These are phyloP conservation scores for Hordeum marinum DNA, from an alignment of 176 grass and related monocot species.

Conservation along the genomic window DNA sequence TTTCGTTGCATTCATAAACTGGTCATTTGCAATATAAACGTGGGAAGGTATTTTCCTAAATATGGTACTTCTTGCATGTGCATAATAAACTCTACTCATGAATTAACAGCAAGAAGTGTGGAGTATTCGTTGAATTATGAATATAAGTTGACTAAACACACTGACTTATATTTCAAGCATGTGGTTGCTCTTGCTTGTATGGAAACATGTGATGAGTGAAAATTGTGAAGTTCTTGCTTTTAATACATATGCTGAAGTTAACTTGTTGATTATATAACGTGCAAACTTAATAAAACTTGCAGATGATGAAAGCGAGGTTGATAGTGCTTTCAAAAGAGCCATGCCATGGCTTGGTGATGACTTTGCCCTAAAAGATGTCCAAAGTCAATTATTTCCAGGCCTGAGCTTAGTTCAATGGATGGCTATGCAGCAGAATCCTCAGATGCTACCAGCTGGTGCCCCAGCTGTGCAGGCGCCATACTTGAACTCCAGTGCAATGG, in stretches of 20 bases:
- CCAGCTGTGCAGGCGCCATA: slow-evolving; percentile 40
- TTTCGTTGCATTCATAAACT: slow-evolving; percentile 1
- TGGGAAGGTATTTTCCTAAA: not conserved
- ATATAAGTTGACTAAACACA: not conserved
- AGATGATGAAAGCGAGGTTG: slow-evolving; percentile 88
- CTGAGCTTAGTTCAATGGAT: slow-evolving; percentile 94
- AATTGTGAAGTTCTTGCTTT: not conserved
- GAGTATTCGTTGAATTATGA: not conserved
- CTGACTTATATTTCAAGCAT: not conserved
- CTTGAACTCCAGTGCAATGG: slow-evolving; percentile 39
- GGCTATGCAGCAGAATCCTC: slow-evolving; percentile 94
- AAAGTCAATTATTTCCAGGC: slow-evolving; percentile 81
- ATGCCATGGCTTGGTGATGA: slow-evolving; percentile 95
- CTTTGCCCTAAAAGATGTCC: slow-evolving; percentile 84
- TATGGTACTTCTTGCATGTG: not conserved
- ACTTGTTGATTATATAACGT: slow-evolving; percentile 14
- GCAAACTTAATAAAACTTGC: slow-evolving; percentile 30
- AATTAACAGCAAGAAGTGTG: not conserved
- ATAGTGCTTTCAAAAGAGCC: slow-evolving; percentile 84
- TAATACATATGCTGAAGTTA: not conserved
- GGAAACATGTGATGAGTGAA: not conserved
- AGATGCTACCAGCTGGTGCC: slow-evolving; percentile 47
- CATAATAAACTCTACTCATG: slow-evolving; percentile 2
- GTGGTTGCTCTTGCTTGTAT: slow-evolving; percentile 2
- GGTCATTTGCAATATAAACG: not conserved